Conservation (phyloP, 495 filamentous ascomycete genomes). For the Parachaetomium inaequale region DNA sequence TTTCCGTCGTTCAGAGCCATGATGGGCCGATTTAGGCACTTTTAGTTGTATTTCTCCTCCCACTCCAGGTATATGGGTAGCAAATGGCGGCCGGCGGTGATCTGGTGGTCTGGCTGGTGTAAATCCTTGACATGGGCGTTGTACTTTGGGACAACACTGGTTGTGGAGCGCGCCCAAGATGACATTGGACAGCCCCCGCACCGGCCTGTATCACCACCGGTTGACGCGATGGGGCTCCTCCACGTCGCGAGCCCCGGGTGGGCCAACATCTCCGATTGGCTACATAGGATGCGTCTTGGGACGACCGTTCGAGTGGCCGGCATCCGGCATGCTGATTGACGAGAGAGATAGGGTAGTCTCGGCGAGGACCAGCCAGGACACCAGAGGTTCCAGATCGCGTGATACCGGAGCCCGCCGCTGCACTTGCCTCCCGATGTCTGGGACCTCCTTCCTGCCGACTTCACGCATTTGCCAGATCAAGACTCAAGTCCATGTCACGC, state of each 20-base stretch:
- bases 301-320: neutral
- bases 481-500: neutral
- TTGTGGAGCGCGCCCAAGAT: neutral
- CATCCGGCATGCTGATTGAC: neutral
- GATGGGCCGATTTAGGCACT: neutral
- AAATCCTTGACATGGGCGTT: neutral
- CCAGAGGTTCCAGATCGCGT: neutral
- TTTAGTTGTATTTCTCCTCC: neutral
- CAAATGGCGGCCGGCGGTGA: neutral
- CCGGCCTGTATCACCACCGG: neutral
- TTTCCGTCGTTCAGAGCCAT: neutral
- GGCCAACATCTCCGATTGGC: constrained; percentile 1
- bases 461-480: neutral
- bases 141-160: neutral
- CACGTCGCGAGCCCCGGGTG: neutral
- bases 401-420: neutral
- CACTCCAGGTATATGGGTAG: neutral
- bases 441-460: neutral
- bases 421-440: too few relatives aligned
- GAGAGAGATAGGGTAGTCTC: neutral
- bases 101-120: neutral
- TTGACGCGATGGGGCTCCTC: neutral
- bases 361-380: neutral
- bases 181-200: neutral
- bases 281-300: too few relatives aligned